These are phyloP conservation scores for Fusarium siculi DNA, from an alignment of 2,329 filamentous ascomycete species.

Conservation along the genomic window DNA sequence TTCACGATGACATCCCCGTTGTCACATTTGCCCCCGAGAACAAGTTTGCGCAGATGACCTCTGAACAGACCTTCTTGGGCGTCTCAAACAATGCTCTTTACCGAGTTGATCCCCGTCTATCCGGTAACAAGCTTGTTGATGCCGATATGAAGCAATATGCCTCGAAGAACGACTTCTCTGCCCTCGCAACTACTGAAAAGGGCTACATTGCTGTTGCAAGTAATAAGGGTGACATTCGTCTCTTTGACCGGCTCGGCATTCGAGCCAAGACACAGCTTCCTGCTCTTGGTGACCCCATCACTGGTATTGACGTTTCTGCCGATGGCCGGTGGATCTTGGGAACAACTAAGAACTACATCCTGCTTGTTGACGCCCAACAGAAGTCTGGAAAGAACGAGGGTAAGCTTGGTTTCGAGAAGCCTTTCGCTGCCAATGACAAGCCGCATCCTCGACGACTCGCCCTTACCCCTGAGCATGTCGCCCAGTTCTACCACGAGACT, in stretches of 20 bases:
- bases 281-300: constrained; percentile 92
- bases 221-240: constrained; percentile 96
- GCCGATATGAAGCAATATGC: constrained; percentile 93
- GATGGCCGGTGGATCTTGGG: constrained; percentile 96
- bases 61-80: constrained; percentile 93
- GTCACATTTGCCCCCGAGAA: constrained; percentile 93
- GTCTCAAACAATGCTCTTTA: constrained; percentile 93
- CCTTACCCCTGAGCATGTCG: constrained; percentile 90
- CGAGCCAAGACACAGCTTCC: constrained; percentile 98
- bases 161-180: constrained; percentile 97
- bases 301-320: constrained; percentile 93
- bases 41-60: constrained; percentile 98
- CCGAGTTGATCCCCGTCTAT: constrained; percentile 89
- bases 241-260: constrained; percentile 96
- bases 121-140: constrained; percentile 93
- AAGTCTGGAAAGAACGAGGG: constrained; percentile 95
- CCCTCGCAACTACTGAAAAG: constrained; percentile 93
- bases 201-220: constrained; percentile 97
- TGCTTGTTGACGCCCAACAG: constrained; percentile 91
- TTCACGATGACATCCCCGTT: constrained; percentile 95
- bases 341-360: constrained; percentile 92
- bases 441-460: constrained; percentile 91
- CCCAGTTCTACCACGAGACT: constrained; percentile 97
- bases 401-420: constrained; percentile 96
- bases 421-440: constrained; percentile 92